Evolutionary conservation across 176 grass and related monocot genomes (phyloP).

Genomic region (Avena eriantha): DNA sequence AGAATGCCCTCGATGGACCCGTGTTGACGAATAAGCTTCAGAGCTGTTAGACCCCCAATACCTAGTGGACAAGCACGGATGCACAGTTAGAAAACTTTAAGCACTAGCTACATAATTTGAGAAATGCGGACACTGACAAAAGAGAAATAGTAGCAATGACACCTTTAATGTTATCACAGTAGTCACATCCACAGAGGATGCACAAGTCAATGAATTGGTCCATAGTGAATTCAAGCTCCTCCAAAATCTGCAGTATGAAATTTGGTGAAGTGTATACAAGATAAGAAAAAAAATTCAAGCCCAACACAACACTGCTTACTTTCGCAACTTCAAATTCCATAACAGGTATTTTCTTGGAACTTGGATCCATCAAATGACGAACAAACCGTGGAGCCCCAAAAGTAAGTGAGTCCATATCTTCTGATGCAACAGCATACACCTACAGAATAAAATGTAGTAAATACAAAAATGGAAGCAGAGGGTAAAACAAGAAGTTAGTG

Average conservation of each 20-base stretch:
- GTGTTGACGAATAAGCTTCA: slow-evolving; percentile 88
- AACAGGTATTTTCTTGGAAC: slow-evolving; percentile 91
- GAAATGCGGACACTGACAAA: slow-evolving; percentile 6
- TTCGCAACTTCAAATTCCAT: slow-evolving; percentile 94
- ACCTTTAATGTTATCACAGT: slow-evolving; percentile 95
- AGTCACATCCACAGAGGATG: slow-evolving; percentile 93
- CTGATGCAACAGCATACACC: slow-evolving; percentile 95
- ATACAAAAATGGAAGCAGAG: slow-evolving; percentile 6
- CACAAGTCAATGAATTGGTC: slow-evolving; percentile 98
- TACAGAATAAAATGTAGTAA: slow-evolving; percentile 38
- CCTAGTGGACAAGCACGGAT: slow-evolving; percentile 50
- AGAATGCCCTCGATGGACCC: slow-evolving; percentile 86
- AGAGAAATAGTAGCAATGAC: slow-evolving; percentile 10
- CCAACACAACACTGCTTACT: slow-evolving; percentile 42
- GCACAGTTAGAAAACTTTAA: neutral
- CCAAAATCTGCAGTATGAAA: slow-evolving; percentile 69
- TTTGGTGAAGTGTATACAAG: slow-evolving; percentile 11
- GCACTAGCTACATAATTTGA: slow-evolving; percentile 27
- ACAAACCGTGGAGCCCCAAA: slow-evolving; percentile 85
- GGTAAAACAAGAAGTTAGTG: slow-evolving; percentile 27
- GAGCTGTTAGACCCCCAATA: slow-evolving; percentile 86
- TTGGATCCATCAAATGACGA: slow-evolving; percentile 96
- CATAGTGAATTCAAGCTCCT: slow-evolving; percentile 92
- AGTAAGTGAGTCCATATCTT: slow-evolving; percentile 95
- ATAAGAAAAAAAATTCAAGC: neutral